Percentiles rank a stretch among this genome's conserved stretches.
Evolutionary conservation across 306 rosid species (phyloP).

Genomic region (cucumber (Cucumis sativus)): Cucumber_9930_V3 NC_026657.2:2247001-2247500

Average conservation of each 20-base stretch:
- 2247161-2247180: conserved; percentile 58
- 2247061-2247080: conserved; percentile 43
- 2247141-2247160: conserved; percentile 70
- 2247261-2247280: background rate
- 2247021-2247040: background rate
- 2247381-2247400: no score
- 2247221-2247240: no score
- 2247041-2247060: background rate
- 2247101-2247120: conserved; percentile 76
- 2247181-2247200: conserved; percentile 8
- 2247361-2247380: no score
- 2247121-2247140: conserved; percentile 74
- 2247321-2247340: conserved; percentile 57
- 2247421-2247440: no score
- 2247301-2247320: conserved; percentile 37
- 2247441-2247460: background rate
- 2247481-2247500: background rate
- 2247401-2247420: no score
- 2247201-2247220: background rate
- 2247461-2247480: background rate
- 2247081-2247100: conserved; percentile 61
- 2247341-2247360: background rate
- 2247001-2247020: no score
- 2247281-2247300: conserved; percentile 61
- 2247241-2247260: background rate